Conservation (phyloP, 257 asterid species). For the Solanum pennellii region DNA sequence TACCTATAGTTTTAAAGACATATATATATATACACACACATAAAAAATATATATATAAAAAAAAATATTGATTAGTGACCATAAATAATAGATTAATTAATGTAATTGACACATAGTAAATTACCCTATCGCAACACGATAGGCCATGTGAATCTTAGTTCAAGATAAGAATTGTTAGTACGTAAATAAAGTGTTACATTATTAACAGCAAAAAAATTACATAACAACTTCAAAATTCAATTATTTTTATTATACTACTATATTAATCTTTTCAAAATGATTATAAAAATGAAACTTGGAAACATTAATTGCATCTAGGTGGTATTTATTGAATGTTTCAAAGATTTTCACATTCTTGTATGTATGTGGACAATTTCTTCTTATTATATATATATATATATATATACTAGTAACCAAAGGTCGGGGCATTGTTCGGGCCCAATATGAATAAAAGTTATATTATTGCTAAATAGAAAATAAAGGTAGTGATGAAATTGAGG, state of each 20-base stretch:
- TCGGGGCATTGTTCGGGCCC: no score
- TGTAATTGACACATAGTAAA: neutral
- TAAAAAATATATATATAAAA: neutral
- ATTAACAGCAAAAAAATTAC: neutral
- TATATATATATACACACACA: neutral
- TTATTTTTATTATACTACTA: no score
- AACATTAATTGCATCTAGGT: neutral
- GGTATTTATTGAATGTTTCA: neutral
- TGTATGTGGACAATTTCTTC: no score
- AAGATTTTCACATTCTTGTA: neutral
- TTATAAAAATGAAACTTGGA: neutral
- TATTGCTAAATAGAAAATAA: no score
- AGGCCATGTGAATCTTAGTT: neutral
- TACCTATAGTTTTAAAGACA: neutral
- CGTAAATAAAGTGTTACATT: neutral
- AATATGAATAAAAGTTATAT: no score
- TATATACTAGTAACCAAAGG: no score
- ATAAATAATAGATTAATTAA: neutral
- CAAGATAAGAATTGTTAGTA: neutral
- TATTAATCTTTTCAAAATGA: no score
- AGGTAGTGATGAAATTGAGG: no score
- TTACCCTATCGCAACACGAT: neutral
- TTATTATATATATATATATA: no score
- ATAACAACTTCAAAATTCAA: no score
- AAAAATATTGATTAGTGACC: neutral